phyloP scores from a whole-genome alignment of 1,284 basidiomycete species.

The Pisolithus thermaeus region DNA sequence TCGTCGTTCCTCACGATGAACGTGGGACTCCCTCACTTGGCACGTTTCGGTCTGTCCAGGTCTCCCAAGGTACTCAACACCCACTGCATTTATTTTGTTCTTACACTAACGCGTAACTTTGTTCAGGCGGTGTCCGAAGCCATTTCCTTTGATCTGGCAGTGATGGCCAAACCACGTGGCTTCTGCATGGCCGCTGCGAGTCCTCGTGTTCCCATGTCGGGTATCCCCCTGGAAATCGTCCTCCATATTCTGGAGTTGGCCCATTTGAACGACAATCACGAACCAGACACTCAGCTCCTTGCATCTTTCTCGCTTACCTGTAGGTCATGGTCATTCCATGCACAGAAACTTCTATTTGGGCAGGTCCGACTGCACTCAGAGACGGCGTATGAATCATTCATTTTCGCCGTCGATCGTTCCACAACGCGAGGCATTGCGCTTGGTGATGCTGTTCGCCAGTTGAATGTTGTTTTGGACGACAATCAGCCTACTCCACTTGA shows the following conservation, averaged over 20 bases:
- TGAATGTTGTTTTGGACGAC: constrained; percentile 56
- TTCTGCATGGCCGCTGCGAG: constrained; percentile 4
- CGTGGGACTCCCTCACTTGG: constrained; percentile 37
- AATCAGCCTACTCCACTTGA: constrained; percentile 57
- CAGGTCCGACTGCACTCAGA: constrained; percentile 48
- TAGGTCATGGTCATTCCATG: constrained; percentile 52
- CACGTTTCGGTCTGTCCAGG: constrained; percentile 27
- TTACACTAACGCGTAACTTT: constrained; percentile 12
- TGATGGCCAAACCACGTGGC: constrained; percentile 8
- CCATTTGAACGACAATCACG: constrained; percentile 35
- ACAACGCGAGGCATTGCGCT: constrained; percentile 45
- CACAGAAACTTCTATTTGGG: constrained; percentile 61
- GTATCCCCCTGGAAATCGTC: constrained; percentile 57
- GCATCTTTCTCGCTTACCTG: constrained; percentile 54
- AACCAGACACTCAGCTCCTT: constrained; percentile 39
- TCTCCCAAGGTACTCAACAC: constrained; percentile 21
- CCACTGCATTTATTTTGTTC: constrained; percentile 12
- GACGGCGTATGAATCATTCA: constrained; percentile 49
- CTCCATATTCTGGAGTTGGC: constrained; percentile 56
- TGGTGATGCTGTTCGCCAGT: constrained; percentile 44
- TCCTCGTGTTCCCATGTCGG: constrained; percentile 20
- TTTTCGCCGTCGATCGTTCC: constrained; percentile 40
- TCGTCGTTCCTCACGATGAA: constrained; percentile 15
- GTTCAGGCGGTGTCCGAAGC: constrained; percentile 31
- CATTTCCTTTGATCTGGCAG: constrained; percentile 33